A percentile compares a stretch with the other conserved stretches of the same genome.
These are phyloP conservation scores for Neurospora africana DNA, from an alignment of 495 filamentous ascomycete genomes.

Conservation along the genomic window DNA sequence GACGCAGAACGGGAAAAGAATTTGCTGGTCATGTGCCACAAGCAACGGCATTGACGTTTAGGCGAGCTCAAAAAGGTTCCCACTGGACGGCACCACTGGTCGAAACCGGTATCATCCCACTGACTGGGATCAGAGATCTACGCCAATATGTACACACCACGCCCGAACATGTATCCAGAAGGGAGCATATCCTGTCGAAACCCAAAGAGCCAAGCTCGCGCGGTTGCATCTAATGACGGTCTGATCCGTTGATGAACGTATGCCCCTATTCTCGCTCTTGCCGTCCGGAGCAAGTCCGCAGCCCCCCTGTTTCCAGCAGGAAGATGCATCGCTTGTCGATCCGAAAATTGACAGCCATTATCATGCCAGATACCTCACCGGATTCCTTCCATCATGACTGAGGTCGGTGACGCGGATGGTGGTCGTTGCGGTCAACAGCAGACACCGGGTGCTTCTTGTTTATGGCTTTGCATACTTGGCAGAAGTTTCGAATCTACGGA, in stretches of 20 bases:
- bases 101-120: background rate
- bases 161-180: background rate
- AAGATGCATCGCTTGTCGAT: background rate
- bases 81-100: background rate
- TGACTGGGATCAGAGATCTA: background rate
- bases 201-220: background rate
- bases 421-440: background rate
- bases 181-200: background rate
- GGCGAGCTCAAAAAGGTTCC: background rate
- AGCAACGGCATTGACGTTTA: background rate
- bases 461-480: background rate
- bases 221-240: background rate
- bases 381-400: background rate
- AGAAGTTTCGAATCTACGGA: background rate
- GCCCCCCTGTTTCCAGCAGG: background rate
- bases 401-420: background rate
- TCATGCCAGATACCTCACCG: background rate
- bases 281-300: background rate
- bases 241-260: background rate
- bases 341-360: background rate
- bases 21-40: constrained; percentile 2
- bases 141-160: background rate
- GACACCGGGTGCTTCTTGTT: background rate
- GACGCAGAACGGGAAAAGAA: background rate
- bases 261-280: background rate